These are phyloP conservation scores for Noccaea bulbosa DNA, from an alignment of 345 rosid species.

Conservation along the genomic window DNA sequence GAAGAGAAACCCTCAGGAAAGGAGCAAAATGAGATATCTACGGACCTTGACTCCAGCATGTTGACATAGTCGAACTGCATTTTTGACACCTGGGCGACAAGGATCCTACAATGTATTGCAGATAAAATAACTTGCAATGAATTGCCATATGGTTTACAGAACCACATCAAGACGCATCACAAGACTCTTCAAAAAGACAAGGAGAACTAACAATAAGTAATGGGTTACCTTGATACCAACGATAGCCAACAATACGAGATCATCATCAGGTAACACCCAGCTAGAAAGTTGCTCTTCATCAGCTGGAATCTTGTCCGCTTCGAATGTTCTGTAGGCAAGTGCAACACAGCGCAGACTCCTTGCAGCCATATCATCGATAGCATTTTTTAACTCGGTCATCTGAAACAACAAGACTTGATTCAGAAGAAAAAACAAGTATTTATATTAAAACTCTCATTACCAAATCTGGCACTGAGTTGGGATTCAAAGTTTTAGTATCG, in stretches of 20 bases:
- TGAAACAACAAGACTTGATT: conserved; percentile 44
- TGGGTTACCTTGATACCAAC: conserved; percentile 83
- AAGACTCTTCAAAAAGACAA: conserved; percentile 5
- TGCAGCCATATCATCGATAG: conserved; percentile 84
- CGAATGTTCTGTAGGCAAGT: conserved; percentile 75
- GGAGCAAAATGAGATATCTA: conserved; percentile 25
- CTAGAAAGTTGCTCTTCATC: conserved; percentile 63
- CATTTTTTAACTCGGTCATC: conserved; percentile 55
- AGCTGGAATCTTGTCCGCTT: conserved; percentile 64
- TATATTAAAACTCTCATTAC: conserved; percentile 13
- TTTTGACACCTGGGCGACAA: conserved; percentile 83
- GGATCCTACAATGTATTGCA: conserved; percentile 73
- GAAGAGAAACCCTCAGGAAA: neutral
- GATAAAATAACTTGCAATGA: conserved; percentile 15
- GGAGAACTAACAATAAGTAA: neutral
- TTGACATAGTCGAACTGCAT: conserved; percentile 77
- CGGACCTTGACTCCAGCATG: conserved; percentile 91
- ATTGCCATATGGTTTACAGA: conserved; percentile 3
- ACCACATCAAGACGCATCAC: conserved; percentile 2
- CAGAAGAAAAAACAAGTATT: conserved; percentile 7
- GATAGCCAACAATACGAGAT: conserved; percentile 84
- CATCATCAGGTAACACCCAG: conserved; percentile 88
- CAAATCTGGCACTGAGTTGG: conserved; percentile 22
- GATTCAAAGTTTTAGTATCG: conserved; percentile 5
- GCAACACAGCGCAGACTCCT: conserved; percentile 93